phyloP scores from a whole-genome alignment of 805 yeast genomes.

The Kregervanrija pseudodelftensis region DNA sequence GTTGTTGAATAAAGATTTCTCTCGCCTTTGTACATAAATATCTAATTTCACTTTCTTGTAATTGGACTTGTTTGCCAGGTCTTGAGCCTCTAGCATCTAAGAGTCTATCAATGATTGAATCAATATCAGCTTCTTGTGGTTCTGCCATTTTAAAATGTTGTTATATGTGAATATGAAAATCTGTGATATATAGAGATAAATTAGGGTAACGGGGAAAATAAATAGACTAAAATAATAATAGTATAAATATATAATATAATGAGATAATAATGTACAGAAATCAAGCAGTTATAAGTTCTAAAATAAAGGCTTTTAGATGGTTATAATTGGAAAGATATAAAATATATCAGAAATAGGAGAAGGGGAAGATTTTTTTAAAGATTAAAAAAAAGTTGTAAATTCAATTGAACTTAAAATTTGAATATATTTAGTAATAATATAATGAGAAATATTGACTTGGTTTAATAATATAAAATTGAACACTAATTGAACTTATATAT shows the following conservation, averaged over 20 bases:
- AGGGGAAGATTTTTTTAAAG: too few species aligned
- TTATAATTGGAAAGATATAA: too few species aligned
- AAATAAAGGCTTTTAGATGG: neutral
- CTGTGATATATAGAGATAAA: too few species aligned
- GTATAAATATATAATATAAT: neutral
- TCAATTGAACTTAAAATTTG: too few species aligned
- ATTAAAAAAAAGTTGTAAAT: too few species aligned
- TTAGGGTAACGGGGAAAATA: too few species aligned
- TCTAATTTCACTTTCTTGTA: conserved; percentile 90
- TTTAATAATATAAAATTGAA: too few species aligned
- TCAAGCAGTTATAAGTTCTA: neutral
- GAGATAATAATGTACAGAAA: neutral
- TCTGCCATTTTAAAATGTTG: conserved; percentile 18
- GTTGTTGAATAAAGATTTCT: conserved; percentile 96
- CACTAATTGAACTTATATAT: too few species aligned
- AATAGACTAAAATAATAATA: too few species aligned
- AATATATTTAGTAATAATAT: too few species aligned
- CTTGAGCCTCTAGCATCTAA: conserved; percentile 97
- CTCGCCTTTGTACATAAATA: conserved; percentile 96
- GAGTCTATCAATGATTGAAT: conserved; percentile 92
- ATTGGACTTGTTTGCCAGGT: conserved; percentile 94
- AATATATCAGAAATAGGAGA: too few species aligned
- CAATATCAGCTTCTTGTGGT: conserved; percentile 79
- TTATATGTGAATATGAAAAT: neutral
- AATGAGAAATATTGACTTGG: too few species aligned